A percentile compares a stretch with the other conserved stretches of the same genome.
These are phyloP conservation scores for Solanum hybrid DNA, from an alignment of 305 asterid genomes.

Conservation along the genomic window DNA sequence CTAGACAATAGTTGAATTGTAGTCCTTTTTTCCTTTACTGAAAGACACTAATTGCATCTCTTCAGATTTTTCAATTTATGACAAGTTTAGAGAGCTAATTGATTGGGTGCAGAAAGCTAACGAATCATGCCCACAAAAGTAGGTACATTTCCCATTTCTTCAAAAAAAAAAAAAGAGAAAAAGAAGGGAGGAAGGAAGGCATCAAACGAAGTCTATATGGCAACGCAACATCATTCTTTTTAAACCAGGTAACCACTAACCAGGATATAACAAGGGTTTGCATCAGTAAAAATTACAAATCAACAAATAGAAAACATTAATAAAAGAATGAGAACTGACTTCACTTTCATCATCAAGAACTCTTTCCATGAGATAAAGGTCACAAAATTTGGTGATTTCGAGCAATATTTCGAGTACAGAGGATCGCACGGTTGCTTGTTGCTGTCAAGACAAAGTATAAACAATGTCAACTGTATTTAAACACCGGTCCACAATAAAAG, in stretches of 20 bases:
- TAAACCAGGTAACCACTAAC: background rate
- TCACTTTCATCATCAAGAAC: conserved; percentile 86
- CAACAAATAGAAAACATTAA: background rate
- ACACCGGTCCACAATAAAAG: background rate
- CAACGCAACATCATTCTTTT: background rate
- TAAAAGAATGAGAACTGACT: conserved; percentile 30
- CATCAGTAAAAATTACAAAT: background rate
- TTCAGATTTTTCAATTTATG: background rate
- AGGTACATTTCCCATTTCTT: background rate
- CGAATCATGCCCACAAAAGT: background rate
- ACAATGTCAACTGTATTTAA: background rate
- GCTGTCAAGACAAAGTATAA: conserved; percentile 29
- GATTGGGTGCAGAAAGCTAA: background rate
- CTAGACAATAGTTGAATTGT: background rate
- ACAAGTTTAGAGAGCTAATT: background rate
- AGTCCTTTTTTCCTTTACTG: background rate
- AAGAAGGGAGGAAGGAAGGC: background rate
- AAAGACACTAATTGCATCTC: background rate
- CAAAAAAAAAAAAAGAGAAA: too few species aligned
- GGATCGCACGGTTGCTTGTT: conserved; percentile 73
- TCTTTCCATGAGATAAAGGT: conserved; percentile 93
- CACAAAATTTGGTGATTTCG: conserved; percentile 79
- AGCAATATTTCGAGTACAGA: conserved; percentile 79
- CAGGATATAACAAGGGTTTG: background rate
- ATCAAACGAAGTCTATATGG: too few species aligned